Conservation (phyloP, 805 yeast species). For the Yarrowia sp. region DNA sequence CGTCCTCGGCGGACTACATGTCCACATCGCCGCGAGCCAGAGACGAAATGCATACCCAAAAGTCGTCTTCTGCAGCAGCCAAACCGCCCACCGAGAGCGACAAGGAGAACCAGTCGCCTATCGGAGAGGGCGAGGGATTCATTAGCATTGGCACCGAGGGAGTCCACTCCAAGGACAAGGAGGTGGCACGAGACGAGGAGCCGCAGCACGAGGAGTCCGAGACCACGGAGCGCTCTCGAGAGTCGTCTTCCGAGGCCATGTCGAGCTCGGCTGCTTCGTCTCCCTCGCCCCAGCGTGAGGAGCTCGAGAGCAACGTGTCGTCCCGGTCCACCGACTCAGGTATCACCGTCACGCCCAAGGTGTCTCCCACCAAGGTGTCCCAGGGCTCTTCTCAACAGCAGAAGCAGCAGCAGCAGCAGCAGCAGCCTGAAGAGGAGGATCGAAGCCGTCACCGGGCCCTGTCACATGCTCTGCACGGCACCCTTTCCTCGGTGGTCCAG, state of each 20-base stretch:
- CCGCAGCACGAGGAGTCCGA: background rate
- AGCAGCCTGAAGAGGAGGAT: conserved; percentile 9
- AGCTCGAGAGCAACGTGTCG: background rate
- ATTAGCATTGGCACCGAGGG: background rate
- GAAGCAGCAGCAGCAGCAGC: background rate
- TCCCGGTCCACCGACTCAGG: conserved; percentile 7
- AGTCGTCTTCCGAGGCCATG: background rate
- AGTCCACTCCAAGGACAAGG: background rate
- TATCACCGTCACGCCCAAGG: conserved; percentile 14
- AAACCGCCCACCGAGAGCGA: background rate
- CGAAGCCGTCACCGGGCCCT: background rate
- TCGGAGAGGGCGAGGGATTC: background rate
- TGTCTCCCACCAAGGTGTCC: conserved; percentile 3
- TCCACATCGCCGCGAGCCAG: background rate
- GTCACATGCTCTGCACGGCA: background rate
- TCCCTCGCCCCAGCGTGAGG: background rate
- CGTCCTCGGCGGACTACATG: background rate
- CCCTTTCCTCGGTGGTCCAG: background rate
- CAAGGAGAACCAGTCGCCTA: conserved; percentile 7
- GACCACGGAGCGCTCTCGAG: background rate
- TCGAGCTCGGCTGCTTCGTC: background rate
- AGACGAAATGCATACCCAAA: conserved; percentile 5
- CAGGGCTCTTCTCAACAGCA: background rate
- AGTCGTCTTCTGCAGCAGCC: background rate
- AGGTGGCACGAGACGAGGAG: background rate